Evolutionary conservation across 257 asterid genomes (phyloP), one percentile per base, ranked within the genome.

Genomic region (Anisodus acutangulus): DNA sequence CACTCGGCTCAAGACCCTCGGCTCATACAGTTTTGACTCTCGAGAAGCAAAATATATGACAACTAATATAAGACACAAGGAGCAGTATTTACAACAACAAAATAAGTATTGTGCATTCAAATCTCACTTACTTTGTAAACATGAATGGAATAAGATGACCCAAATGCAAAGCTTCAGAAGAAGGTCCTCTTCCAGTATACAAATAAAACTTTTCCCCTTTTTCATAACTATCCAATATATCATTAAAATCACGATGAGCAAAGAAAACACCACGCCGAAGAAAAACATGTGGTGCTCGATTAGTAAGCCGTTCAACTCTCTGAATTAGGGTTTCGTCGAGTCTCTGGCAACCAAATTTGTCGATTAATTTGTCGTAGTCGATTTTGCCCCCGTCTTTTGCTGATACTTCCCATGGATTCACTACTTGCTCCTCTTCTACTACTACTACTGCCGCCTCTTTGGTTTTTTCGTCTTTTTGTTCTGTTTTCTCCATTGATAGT

Each of bases 201-300:
- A 97, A 88, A 85, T 95, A 97, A 35, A 97, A 97, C 87, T 92
- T 97, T 13, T 95, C 95, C 8, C 99, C 99, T 58, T 85, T 92
- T 82, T 93, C 98, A 82, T 92, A 95, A 16, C 92, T 91, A 74
- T 95, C 97, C 51, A 97, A 92, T 64, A 97, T 64, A 58, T 93
- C 95, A 35, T 4, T 87, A 68, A 97, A 88, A 86, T 95, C 99
- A 0, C 99, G 94, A 89, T 97, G 99, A 76, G 98, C 98, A 80
- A 97, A 95, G 87, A 97, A 95, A 41, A 95, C 97, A 47, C 98
- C 97, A 1, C 99, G 99, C 79, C 99, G 99, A 90, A 97, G 99
- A 86, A 97, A 97, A 17, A 93, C 97, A 84, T 97, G 99, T 0
- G 99, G 90, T 4, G 89, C 92, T 2, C 94, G 93, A 79, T 91